Base-by-base conservation (phyloP, 2,329 filamentous ascomycete species). In the Basipetospora chlamydospora region DNA sequence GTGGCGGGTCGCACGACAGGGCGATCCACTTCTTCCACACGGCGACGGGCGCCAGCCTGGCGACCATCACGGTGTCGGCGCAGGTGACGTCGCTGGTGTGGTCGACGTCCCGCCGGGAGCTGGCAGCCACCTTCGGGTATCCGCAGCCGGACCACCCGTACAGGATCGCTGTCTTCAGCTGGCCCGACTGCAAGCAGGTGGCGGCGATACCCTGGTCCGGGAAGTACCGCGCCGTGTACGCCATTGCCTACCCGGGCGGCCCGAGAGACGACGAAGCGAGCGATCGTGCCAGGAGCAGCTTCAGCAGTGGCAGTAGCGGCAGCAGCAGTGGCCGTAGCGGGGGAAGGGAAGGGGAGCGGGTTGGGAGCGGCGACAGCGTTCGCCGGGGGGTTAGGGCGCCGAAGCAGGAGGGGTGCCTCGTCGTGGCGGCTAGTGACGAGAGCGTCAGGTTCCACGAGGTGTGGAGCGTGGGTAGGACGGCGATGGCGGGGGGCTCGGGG, bases 11-110 rank as follows among this genome's bases (percentile, higher is more conserved):
- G 31, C 93, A 92, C 49, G 88, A 98, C 59, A 84, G 85, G 47
- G 85, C 85, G 54, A 94, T 98, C 40, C 87, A 93, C 58, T 98
- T 98, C 61, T 95, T 81, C 56, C 87, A 96, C 55, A 81, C 84
- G 1, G 68, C 70, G 15, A 87, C 86, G 0, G 90, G 88, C 4
- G 75, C 84, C 3, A 77, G 77, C 40, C 69, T 98, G 21, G 87
- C 88, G 2, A 92, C 81, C 2, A 96, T 98, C 48, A 80, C 86
- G 42, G 90, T 94, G 28, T 79, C 82, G 25, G 85, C 90, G 2
- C 90, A 98, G 59, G 85, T 98, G 33, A 98, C 90, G 1, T 82
- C 82, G 33, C 66, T 98, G 21, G 78, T 94, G 41, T 98, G 85
- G 88, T 90, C 82, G 37, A 80, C 70, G 20, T 88, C 77, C 9